Evolutionary conservation across 83 land plant genomes (phyloP), one percentile per base, ranked within the genome.

Genomic region (Thuja plicata): DNA sequence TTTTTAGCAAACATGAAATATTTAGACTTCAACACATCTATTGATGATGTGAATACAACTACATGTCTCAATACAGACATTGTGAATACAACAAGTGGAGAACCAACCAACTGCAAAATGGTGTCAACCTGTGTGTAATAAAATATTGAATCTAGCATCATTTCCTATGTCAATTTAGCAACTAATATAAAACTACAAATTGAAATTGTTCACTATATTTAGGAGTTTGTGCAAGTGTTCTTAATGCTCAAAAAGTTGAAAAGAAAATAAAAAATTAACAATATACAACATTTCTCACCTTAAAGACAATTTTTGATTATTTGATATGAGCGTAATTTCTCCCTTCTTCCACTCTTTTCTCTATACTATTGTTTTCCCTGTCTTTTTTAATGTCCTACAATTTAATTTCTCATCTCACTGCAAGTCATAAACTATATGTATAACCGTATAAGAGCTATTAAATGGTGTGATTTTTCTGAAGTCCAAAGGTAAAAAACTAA

Each of bases 81-180:
- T 98, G 34, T 98, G 95, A 98, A 98, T 84, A 98, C 96, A 79
- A 98, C 99, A 71, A 98, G 99, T 76, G 99, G 99, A 45, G 99
- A n/a, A n/a, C n/a, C n/a, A 98, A 21, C 99, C 99, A 91, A 97
- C 99, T 73, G 99, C 99, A 94, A 98, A 76, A 98, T 97, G 32
- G 99, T 98, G 89, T 98, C 99, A 83, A 98, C 99, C 99, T 98
- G 96, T 88, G 74, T 19, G 8, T 62, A 1, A 12, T 40, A 21
- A 83, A 45, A 15, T 55, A 84, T 40, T 50, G 24, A 84, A 41
- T 84, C 37, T 34, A 84, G 34, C 62, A 52, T 13, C 27, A 46
- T 24, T 83, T 30, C 85, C 43, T 13, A n/a, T n/a, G 13, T 35
- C 52, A 46, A 43, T 45, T 13, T 76, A 12, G 35, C 1, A 83